Evolutionary conservation across 2,329 filamentous ascomycete species (phyloP).

Genomic region (Chaetothyriales sp.): DNA sequence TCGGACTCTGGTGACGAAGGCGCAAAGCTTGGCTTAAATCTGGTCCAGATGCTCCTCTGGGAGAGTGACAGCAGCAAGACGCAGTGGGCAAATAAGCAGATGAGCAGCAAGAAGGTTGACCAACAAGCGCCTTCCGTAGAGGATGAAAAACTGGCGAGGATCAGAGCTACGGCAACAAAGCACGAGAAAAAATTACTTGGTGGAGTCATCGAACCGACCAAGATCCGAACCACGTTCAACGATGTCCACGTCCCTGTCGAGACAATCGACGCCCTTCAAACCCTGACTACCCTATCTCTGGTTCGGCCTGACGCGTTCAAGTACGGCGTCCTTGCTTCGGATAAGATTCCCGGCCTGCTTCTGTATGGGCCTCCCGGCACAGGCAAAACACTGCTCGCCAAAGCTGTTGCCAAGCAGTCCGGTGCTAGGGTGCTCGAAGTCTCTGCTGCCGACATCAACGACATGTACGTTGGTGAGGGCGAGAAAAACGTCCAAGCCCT

Average conservation of each 20-base stretch:
- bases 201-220: conserved; percentile 67
- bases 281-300: conserved; percentile 75
- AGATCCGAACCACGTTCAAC: conserved; percentile 73
- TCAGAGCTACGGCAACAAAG: conserved; percentile 49
- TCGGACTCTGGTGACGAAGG: conserved; percentile 26
- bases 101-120: conserved; percentile 22
- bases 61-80: conserved; percentile 35
- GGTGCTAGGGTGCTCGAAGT: conserved; percentile 67
- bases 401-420: conserved; percentile 51
- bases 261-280: conserved; percentile 76
- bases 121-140: conserved; percentile 25
- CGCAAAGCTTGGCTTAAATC: conserved; percentile 24
- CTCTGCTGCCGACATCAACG: conserved; percentile 79
- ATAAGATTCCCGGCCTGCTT: conserved; percentile 79
- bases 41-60: conserved; percentile 19
- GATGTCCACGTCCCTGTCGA: conserved; percentile 73
- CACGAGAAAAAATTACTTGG: conserved; percentile 73
- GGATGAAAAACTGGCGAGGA: conserved; percentile 27
- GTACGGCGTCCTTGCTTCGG: conserved; percentile 82
- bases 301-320: conserved; percentile 86
- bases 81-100: conserved; percentile 25
- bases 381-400: conserved; percentile 50
- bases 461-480: conserved; percentile 91
- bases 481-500: conserved; percentile 93
- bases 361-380: conserved; percentile 71